These are phyloP conservation scores for Paracorniculantispora psalliotae DNA, from an alignment of 2,329 filamentous ascomycete species.

Conservation along the genomic window DNA sequence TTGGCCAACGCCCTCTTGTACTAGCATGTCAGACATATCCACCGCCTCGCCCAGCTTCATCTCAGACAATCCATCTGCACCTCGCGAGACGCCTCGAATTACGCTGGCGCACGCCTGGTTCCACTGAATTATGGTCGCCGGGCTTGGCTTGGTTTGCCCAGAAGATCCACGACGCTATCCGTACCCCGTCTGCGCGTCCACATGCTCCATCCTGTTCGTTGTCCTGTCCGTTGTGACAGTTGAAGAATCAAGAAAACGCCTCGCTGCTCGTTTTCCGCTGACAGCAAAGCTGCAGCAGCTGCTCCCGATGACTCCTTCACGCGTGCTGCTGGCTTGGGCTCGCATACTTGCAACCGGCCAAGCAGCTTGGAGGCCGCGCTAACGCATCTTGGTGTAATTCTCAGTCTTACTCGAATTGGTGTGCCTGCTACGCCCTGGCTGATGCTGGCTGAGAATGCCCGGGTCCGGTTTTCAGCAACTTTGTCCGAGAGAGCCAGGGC, in stretches of 20 bases:
- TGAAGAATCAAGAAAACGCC: not conserved
- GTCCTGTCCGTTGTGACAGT: not conserved
- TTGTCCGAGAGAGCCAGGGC: not conserved
- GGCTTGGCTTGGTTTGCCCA: conserved; percentile 4
- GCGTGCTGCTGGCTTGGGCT: not conserved
- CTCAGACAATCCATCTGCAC: not conserved
- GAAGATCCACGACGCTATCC: conserved; percentile 4
- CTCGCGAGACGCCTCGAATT: not conserved
- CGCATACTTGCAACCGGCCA: not conserved
- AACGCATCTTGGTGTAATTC: not conserved
- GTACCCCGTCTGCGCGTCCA: not conserved
- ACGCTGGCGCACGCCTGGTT: not conserved
- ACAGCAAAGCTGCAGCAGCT: not conserved
- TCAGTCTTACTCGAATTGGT: not conserved
- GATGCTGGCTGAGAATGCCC: not conserved
- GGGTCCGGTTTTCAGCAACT: not conserved
- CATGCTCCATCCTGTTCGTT: not conserved
- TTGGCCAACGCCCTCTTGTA: too few relatives aligned
- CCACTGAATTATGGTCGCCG: conserved; percentile 3
- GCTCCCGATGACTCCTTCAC: not conserved
- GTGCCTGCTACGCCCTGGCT: not conserved
- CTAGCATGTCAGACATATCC: not conserved
- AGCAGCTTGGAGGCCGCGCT: not conserved
- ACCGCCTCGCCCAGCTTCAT: not conserved
- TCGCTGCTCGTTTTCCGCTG: not conserved